Evolutionary conservation across 1,139 yeast genomes (phyloP).

Genomic region (Saccharomyces hybrid): DNA sequence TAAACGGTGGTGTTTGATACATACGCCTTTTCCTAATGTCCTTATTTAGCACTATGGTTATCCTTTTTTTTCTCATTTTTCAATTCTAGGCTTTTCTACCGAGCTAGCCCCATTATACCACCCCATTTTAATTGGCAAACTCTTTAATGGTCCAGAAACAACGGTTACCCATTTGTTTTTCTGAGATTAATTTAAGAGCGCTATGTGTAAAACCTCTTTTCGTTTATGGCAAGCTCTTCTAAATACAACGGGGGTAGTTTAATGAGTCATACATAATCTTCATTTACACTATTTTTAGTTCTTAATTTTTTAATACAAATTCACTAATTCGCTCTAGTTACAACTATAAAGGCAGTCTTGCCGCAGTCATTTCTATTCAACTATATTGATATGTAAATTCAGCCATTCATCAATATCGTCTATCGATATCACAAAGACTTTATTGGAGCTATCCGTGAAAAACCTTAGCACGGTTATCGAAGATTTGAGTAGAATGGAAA

Average conservation of each 20-base stretch:
- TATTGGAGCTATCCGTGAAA: conserved; percentile 16
- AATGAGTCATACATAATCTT: neutral
- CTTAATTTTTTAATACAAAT: neutral
- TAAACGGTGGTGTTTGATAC: conserved; percentile 1
- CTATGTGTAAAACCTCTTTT: neutral
- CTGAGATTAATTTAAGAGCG: too few species aligned
- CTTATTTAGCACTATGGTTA: too few species aligned
- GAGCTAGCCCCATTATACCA: neutral
- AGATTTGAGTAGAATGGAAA: conserved; percentile 25
- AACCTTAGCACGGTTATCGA: conserved; percentile 17
- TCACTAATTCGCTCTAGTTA: neutral
- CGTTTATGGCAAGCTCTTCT: neutral
- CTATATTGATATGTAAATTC: conserved; percentile 29
- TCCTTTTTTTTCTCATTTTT: neutral
- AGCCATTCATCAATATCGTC: conserved; percentile 31
- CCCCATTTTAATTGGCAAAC: neutral
- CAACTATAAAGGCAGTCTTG: too few species aligned
- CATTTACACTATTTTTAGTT: neutral
- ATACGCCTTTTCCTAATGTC: neutral
- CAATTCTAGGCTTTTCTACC: neutral
- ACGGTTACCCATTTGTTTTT: too few species aligned
- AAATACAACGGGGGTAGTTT: neutral
- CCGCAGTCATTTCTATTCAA: conserved; percentile 5
- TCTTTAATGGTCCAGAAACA: neutral
- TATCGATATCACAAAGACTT: conserved; percentile 22